Evolutionary conservation across 2,329 filamentous ascomycete species (phyloP).

Genomic region (Beauveria varroae): DNA sequence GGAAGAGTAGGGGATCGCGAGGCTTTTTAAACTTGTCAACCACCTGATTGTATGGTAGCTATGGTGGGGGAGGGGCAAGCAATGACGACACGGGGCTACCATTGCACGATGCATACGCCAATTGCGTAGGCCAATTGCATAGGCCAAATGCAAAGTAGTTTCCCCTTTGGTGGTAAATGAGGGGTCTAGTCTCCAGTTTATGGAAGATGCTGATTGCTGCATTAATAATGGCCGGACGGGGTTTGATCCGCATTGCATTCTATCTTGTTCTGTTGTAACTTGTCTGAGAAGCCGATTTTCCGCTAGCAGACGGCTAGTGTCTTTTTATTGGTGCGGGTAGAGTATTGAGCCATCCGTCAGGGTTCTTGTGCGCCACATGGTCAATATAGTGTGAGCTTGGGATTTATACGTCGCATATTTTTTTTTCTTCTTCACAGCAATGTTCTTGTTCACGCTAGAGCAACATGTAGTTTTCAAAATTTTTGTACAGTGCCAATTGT

Average conservation of each 20-base stretch:
- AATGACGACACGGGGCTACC: slow-evolving; percentile 6
- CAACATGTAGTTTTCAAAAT: too few relatives aligned
- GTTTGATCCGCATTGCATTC: slow-evolving; percentile 1
- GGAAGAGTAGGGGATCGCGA: neutral
- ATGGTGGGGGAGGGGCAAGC: slow-evolving; percentile 11
- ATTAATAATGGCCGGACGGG: neutral
- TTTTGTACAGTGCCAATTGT: too few relatives aligned
- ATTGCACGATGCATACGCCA: neutral
- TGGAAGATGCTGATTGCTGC: neutral
- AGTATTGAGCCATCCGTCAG: neutral
- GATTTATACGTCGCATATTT: too few relatives aligned
- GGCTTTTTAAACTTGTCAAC: neutral
- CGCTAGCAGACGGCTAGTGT: neutral
- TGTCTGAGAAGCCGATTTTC: neutral
- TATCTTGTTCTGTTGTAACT: neutral
- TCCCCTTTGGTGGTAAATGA: neutral
- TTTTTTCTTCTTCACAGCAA: too few relatives aligned
- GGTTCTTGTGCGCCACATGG: neutral
- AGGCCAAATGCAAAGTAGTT: neutral
- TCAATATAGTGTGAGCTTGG: too few relatives aligned
- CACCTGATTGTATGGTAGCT: neutral
- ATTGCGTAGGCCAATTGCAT: too few relatives aligned
- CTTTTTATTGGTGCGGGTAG: neutral
- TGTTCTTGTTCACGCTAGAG: too few relatives aligned
- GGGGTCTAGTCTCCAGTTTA: neutral